phyloP scores from a whole-genome alignment of 106 monocot species.

The Apostasia shenzhenica region DNA sequence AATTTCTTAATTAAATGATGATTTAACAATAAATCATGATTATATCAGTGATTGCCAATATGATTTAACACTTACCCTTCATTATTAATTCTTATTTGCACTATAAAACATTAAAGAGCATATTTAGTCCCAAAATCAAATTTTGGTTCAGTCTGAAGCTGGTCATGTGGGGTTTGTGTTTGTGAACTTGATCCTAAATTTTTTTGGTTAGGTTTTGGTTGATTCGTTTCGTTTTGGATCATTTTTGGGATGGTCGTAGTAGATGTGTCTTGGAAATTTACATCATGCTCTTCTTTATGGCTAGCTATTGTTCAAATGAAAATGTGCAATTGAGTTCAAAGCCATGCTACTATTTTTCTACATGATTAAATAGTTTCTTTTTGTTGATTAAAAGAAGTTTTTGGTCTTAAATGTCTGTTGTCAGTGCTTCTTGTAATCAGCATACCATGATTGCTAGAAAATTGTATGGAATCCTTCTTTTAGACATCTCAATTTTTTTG shows the following conservation, averaged over 20 bases:
- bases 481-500: background rate
- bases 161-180: background rate
- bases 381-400: background rate
- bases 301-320: too few species aligned
- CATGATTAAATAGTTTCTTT: background rate
- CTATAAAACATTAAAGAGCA: too few species aligned
- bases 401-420: background rate
- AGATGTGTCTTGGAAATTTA: too few species aligned
- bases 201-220: too few species aligned
- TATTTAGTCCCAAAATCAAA: too few species aligned
- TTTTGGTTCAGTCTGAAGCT: too few species aligned
- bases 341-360: background rate
- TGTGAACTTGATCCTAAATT: background rate
- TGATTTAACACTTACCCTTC: background rate
- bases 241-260: too few species aligned
- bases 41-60: background rate
- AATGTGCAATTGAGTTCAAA: too few species aligned
- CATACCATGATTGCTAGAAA: background rate
- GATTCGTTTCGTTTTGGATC: too few species aligned
- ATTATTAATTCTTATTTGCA: background rate
- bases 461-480: background rate
- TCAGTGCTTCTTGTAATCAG: background rate
- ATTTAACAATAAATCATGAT: background rate
- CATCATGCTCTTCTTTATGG: too few species aligned
- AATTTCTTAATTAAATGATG: background rate